Percentiles rank a stretch among this genome's conserved stretches.
Conservation (phyloP, 495 filamentous ascomycete genomes). For the Chlorociboria aeruginascens region DNA sequence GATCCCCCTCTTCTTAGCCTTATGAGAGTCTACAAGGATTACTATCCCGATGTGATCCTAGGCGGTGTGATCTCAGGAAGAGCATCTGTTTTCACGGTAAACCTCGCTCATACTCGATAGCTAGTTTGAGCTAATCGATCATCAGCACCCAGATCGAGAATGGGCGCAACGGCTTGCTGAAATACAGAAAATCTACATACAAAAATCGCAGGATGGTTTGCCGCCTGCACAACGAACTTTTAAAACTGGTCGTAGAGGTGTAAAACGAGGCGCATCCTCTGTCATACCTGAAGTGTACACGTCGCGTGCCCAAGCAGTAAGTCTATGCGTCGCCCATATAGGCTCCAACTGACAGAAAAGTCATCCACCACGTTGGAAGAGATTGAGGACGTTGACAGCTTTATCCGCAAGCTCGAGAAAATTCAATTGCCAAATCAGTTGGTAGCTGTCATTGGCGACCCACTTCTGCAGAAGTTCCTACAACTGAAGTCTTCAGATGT, state of each 20-base stretch:
- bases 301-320: conserved; percentile 53
- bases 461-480: conserved; percentile 66
- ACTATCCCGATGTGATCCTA: conserved; percentile 82
- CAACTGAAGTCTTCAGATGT: conserved; percentile 48
- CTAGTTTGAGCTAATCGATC: background rate
- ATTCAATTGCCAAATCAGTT: conserved; percentile 76
- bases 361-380: conserved; percentile 57
- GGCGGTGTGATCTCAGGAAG: conserved; percentile 44
- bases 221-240: conserved; percentile 33
- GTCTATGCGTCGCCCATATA: conserved; percentile 3
- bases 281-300: conserved; percentile 63
- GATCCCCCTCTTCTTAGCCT: conserved; percentile 69
- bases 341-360: conserved; percentile 11
- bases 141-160: conserved; percentile 60
- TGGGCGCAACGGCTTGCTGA: conserved; percentile 59
- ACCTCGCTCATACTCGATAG: background rate
- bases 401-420: conserved; percentile 64
- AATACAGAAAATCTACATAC: conserved; percentile 48
- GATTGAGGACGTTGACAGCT: conserved; percentile 56
- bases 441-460: conserved; percentile 62
- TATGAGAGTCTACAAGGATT: conserved; percentile 76
- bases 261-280: conserved; percentile 27
- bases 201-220: conserved; percentile 25
- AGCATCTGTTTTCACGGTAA: conserved; percentile 44
- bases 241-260: conserved; percentile 33